Evolutionary conservation across 1,284 basidiomycete genomes (phyloP), one percentile per base, ranked within the genome.

Genomic region (Fistulinella staudtii): DNA sequence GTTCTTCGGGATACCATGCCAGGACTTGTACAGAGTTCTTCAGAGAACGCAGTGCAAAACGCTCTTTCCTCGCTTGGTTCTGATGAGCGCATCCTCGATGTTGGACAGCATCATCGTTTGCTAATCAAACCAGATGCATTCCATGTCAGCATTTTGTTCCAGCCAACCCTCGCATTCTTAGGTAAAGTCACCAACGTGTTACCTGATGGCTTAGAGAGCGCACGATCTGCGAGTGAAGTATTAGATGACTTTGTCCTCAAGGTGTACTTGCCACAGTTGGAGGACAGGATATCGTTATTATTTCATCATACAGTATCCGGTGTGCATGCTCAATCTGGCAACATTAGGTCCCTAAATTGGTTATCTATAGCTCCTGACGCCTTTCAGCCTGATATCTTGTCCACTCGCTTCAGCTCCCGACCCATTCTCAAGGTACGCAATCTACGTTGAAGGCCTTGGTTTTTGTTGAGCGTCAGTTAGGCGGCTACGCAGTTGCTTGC

Each of bases 211-310:
- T 55, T 78, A 24, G 89, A 89, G 53, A 79, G 80, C 28, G 80
- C 80, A 18, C 73, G 77, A 44, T 78, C 83, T 2, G 88, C 92
- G 28, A 85, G 82, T 35, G 74, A 77, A 13, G 80, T 94, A 25
- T 64, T 99, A 47, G 93, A 98, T 51, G 93, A 98, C 45, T 99
- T 99, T 63, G 93, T 99, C 7, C 73, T 92, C 42, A 88, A 87
- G 50, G 85, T 93, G 1, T 99, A 97, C 69, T 69, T 99, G 33
- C 94, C 95, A 1, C 93, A 96, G 63, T 69, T 99, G 48, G 94
- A 98, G 65, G 94, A 98, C 57, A 95, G 93, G 65, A 92, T 97
- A 31, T 85, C 89, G 0, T 74, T 80, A 40, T 71, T 95, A 24
- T 97, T 97, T 68, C 90, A 92, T 61, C 79, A 88, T 45, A 82